phyloP scores from a whole-genome alignment of 106 monocot genomes.

The Apostasia ramifera region DNA sequence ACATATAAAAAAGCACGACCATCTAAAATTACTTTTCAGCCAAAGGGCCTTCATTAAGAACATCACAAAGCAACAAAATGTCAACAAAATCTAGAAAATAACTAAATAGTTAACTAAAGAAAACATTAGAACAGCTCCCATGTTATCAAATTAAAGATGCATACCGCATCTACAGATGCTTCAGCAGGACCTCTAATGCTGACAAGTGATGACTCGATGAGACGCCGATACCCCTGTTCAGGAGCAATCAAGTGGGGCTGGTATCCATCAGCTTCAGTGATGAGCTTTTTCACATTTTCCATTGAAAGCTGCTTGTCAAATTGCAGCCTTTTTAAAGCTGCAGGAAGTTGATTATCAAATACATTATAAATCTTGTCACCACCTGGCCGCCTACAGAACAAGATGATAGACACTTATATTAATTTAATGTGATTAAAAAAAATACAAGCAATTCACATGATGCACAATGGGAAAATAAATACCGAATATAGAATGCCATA shows the following conservation, averaged over 20 bases:
- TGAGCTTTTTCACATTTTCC: constrained; percentile 96
- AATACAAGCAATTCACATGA: no score
- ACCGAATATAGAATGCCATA: no score
- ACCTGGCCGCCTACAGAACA: constrained; percentile 70
- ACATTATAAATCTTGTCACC: constrained; percentile 96
- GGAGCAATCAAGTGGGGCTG: constrained; percentile 99
- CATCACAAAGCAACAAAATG: no score
- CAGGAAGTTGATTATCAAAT: constrained; percentile 96
- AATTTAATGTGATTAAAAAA: neutral
- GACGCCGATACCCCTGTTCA: constrained; percentile 95
- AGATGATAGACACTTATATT: neutral
- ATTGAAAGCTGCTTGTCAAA: constrained; percentile 98
- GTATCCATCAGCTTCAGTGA: constrained; percentile 98
- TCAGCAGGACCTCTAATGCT: constrained; percentile 97
- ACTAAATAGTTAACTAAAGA: no score
- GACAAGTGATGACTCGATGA: constrained; percentile 84
- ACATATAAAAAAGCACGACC: no score
- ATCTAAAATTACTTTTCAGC: no score
- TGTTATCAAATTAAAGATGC: constrained; percentile 4
- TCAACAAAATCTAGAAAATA: no score
- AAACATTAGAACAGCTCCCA: no score
- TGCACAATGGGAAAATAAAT: no score
- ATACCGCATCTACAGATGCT: constrained; percentile 95
- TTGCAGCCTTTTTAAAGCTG: constrained; percentile 89
- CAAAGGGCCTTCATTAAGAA: no score